Conservation (phyloP, 768 basidiomycete genomes). For the Flagelloscypha sp. region DNA sequence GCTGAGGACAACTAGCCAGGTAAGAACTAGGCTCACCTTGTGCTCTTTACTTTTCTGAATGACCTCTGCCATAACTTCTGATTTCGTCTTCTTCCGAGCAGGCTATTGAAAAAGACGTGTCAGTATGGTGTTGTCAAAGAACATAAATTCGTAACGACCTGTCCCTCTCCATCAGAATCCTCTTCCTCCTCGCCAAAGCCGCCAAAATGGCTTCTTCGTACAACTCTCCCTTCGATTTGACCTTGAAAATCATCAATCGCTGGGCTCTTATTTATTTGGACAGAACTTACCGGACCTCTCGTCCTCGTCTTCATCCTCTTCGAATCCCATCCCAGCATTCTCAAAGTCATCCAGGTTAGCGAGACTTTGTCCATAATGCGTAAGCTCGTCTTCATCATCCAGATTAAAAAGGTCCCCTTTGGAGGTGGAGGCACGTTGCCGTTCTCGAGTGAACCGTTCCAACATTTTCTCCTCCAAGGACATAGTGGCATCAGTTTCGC, state of each 20-base stretch:
- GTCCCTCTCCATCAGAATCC: constrained; percentile 44
- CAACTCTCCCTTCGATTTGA: constrained; percentile 59
- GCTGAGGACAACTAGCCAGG: too few species aligned
- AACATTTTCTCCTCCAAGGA: constrained; percentile 96
- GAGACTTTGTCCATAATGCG: constrained; percentile 85
- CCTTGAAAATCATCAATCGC: constrained; percentile 28
- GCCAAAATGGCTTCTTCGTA: constrained; percentile 71
- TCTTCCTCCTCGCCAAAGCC: constrained; percentile 73
- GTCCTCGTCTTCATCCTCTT: constrained; percentile 49
- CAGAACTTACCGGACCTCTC: constrained; percentile 34
- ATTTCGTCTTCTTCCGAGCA: constrained; percentile 80
- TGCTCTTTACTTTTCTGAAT: constrained; percentile 95
- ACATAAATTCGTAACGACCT: constrained; percentile 19
- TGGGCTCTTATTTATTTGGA: not conserved
- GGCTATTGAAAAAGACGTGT: constrained; percentile 38
- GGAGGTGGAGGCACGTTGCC: constrained; percentile 59
- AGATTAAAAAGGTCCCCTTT: constrained; percentile 80
- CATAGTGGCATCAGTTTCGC: constrained; percentile 89
- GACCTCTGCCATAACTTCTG: constrained; percentile 96
- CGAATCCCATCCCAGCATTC: constrained; percentile 50
- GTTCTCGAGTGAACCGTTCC: constrained; percentile 88
- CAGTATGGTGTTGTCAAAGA: constrained; percentile 2
- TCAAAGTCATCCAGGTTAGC: constrained; percentile 84
- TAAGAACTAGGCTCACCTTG: constrained; percentile 48
- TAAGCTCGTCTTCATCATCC: constrained; percentile 85